A percentile compares a stretch with the other conserved stretches of the same genome.
Evolutionary conservation across 345 rosid genomes (phyloP).

Genomic region (Litchi chinensis): DNA sequence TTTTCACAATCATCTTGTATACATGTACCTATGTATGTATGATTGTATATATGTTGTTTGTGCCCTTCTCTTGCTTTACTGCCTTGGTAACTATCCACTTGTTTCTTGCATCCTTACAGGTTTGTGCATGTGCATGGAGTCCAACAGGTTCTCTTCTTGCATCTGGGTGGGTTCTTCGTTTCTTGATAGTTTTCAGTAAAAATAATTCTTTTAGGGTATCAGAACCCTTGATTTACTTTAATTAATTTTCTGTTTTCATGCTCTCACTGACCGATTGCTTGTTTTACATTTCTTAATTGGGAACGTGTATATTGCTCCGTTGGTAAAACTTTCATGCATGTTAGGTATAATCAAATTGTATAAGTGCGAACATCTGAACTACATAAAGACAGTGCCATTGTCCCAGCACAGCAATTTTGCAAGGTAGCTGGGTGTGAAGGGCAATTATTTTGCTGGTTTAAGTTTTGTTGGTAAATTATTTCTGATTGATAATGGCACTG

Average conservation of each 20-base stretch:
- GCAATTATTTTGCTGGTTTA: not conserved
- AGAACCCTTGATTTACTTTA: not conserved
- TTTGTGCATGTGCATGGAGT: slow-evolving; percentile 99
- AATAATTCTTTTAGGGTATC: not conserved
- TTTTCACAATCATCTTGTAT: not conserved
- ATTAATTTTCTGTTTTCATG: not conserved
- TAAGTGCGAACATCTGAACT: slow-evolving; percentile 12
- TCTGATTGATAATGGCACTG: not conserved
- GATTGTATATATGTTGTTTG: slow-evolving; percentile 1
- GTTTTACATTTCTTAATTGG: not conserved
- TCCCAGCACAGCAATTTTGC: not conserved
- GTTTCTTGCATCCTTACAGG: slow-evolving; percentile 45
- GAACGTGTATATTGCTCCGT: not conserved
- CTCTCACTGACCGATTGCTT: not conserved
- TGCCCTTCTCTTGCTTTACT: slow-evolving; percentile 3
- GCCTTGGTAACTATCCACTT: not conserved
- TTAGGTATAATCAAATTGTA: not conserved
- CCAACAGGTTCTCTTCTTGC: slow-evolving; percentile 99
- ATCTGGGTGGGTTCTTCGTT: slow-evolving; percentile 73
- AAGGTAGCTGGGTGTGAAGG: not conserved
- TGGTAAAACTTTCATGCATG: not conserved
- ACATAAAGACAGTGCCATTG: not conserved
- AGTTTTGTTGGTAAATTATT: slow-evolving; percentile 2
- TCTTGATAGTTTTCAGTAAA: slow-evolving; percentile 6
- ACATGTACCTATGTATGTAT: not conserved